Conservation (phyloP, 345 rosid genomes). For the Brassica juncea region DNA sequence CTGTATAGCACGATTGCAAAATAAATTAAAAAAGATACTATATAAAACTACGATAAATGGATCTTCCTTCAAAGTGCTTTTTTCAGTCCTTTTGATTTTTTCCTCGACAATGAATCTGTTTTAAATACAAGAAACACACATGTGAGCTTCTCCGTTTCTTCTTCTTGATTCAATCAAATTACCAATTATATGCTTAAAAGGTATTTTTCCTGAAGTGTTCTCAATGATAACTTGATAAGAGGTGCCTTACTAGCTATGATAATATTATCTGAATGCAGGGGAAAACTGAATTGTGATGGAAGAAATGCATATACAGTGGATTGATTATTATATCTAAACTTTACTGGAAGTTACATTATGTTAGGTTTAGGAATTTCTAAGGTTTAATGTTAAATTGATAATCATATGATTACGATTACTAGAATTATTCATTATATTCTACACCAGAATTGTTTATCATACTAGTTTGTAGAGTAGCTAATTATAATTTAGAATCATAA, state of each 20-base stretch:
- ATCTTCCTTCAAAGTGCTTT: slow-evolving; percentile 22
- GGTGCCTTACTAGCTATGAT: neutral
- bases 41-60: slow-evolving; percentile 16
- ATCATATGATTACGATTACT: neutral
- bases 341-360: neutral
- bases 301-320: neutral
- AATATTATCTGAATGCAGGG: neutral
- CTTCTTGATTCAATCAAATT: slow-evolving; percentile 31
- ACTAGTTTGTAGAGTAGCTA: neutral
- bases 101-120: slow-evolving; percentile 22
- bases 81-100: neutral
- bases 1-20: neutral
- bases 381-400: neutral
- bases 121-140: slow-evolving; percentile 20
- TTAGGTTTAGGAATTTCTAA: no score
- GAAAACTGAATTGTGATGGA: neutral
- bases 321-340: neutral
- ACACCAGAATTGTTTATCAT: neutral
- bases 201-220: slow-evolving; percentile 22
- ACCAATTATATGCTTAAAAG: slow-evolving; percentile 35
- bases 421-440: neutral
- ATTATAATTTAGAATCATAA: no score
- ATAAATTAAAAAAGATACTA: neutral
- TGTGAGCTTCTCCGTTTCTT: slow-evolving; percentile 33
- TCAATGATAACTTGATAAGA: slow-evolving; percentile 38